phyloP scores from a whole-genome alignment of 805 yeast species.

The Monosporozyma servazzii region DNA sequence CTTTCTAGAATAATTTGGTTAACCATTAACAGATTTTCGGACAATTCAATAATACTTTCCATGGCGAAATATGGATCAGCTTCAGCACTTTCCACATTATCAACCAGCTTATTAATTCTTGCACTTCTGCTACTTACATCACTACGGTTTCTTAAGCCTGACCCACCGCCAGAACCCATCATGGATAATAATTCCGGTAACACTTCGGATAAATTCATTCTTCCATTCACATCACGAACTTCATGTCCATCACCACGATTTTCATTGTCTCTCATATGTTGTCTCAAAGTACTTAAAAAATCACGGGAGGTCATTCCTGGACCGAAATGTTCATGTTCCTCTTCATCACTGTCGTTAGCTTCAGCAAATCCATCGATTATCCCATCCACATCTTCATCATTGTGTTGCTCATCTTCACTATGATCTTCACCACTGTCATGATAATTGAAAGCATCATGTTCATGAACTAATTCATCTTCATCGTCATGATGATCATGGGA shows the following conservation, averaged over 20 bases:
- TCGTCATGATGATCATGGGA: neutral
- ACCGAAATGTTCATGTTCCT: slow-evolving; percentile 13
- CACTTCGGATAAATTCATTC: slow-evolving; percentile 27
- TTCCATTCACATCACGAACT: slow-evolving; percentile 8
- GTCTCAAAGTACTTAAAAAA: slow-evolving; percentile 18
- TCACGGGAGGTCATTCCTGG: slow-evolving; percentile 19
- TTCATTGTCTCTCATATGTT: slow-evolving; percentile 1
- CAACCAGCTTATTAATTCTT: slow-evolving; percentile 21
- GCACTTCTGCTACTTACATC: slow-evolving; percentile 9
- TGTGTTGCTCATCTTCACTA: neutral
- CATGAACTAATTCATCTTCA: neutral
- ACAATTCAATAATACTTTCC: slow-evolving; percentile 57
- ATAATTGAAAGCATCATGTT: neutral
- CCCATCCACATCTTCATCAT: slow-evolving; percentile 2
- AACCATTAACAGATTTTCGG: slow-evolving; percentile 61
- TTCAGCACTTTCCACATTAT: slow-evolving; percentile 21
- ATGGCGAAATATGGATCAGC: slow-evolving; percentile 53
- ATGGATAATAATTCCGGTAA: slow-evolving; percentile 34
- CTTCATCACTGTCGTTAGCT: slow-evolving; percentile 17
- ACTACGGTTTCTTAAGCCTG: slow-evolving; percentile 3
- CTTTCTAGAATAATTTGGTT: slow-evolving; percentile 54
- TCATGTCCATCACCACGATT: neutral
- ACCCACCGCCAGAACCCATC: slow-evolving; percentile 21
- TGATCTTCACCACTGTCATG: slow-evolving; percentile 2
- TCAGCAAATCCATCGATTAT: slow-evolving; percentile 3